Conservation (phyloP, 805 yeast species). For the Candida chilensis region DNA sequence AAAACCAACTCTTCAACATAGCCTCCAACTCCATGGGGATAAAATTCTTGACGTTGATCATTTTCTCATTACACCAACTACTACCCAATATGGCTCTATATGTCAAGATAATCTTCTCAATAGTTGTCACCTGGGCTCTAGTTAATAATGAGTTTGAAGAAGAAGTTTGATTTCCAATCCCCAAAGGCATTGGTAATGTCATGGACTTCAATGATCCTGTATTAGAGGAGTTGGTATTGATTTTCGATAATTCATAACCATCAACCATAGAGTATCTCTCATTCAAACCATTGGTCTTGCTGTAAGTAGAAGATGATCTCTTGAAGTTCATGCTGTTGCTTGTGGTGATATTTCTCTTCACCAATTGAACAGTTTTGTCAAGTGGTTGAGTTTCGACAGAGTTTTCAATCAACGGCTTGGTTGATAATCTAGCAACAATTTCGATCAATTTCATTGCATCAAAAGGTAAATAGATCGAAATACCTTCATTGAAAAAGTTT, state of each 20-base stretch:
- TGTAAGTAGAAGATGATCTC: too few relatives aligned
- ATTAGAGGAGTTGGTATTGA: slow-evolving; percentile 35
- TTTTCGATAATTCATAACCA: slow-evolving; percentile 45
- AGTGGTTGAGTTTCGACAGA: slow-evolving; percentile 13
- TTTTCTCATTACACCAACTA: slow-evolving; percentile 32
- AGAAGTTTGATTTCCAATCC: slow-evolving; percentile 31
- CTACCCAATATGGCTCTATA: slow-evolving; percentile 44
- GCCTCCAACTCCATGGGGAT: slow-evolving; percentile 19
- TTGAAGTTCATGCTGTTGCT: too few relatives aligned
- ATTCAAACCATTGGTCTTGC: neutral
- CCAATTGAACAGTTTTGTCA: slow-evolving; percentile 30
- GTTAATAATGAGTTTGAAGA: slow-evolving; percentile 27
- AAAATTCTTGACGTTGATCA: slow-evolving; percentile 18
- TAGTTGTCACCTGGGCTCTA: slow-evolving; percentile 25
- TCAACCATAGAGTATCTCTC: slow-evolving; percentile 42
- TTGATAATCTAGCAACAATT: slow-evolving; percentile 50
- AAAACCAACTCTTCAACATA: slow-evolving; percentile 38
- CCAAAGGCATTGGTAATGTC: slow-evolving; percentile 31
- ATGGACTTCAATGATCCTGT: slow-evolving; percentile 28
- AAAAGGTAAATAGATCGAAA: slow-evolving; percentile 50
- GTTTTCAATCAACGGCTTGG: slow-evolving; percentile 41
- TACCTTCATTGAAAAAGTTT: slow-evolving; percentile 73
- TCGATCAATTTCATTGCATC: slow-evolving; percentile 58
- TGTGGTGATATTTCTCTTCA: slow-evolving; percentile 44
- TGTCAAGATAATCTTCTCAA: slow-evolving; percentile 40